Base-by-base conservation (phyloP, 2,329 filamentous ascomycete species). In the Gaeumannomyces tritici region DNA sequence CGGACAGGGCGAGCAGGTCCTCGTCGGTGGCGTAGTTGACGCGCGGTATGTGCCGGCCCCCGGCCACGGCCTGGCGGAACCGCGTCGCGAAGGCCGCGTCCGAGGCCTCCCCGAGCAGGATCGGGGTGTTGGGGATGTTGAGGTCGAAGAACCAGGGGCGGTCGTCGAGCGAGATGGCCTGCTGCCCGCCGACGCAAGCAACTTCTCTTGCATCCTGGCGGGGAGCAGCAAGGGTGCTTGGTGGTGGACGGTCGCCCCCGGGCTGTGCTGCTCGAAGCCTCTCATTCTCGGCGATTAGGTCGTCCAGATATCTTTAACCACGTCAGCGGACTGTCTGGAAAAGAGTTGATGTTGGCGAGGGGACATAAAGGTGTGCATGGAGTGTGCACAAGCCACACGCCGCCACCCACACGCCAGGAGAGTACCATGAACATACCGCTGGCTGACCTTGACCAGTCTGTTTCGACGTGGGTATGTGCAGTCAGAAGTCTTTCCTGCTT, bases 391-490 rank as follows among this genome's bases (percentile, higher is more conserved):
- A 35, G 11, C 31, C 33, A 33, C 12, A 11, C 9, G 12, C 12
- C 6, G 12, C 12, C 33, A 15, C 33, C n/a, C n/a, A 35, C 33
- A 35, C 13, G 33, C 33, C 6, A 35, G 4, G 57, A 26, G 31
- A 27, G 24, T 2, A 56, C n/a, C n/a, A n/a, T 24, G 2, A 1
- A 58, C 27, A 3, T 62, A 62, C 61, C 61, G 42, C 47, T 62
- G 61, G 56, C 33, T 62, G 7, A 62, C 61, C 29, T 62, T 62
- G 56, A 62, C 56, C 42, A 58, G 42, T 31, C 56, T 62, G 33
- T 62, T 58, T 9, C 61, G 61, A 21, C 56, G 55, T 5, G 61
- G 61, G 59, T 62, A 62, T n/a, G 55, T 51, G 33, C 61, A 62
- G 31, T 62, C 61, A 31, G 26, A 7, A 24, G 55, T 27, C 27